phyloP scores from a whole-genome alignment of 108 stramenopile genomes.

The Nannochloropsis gaditana region DNA sequence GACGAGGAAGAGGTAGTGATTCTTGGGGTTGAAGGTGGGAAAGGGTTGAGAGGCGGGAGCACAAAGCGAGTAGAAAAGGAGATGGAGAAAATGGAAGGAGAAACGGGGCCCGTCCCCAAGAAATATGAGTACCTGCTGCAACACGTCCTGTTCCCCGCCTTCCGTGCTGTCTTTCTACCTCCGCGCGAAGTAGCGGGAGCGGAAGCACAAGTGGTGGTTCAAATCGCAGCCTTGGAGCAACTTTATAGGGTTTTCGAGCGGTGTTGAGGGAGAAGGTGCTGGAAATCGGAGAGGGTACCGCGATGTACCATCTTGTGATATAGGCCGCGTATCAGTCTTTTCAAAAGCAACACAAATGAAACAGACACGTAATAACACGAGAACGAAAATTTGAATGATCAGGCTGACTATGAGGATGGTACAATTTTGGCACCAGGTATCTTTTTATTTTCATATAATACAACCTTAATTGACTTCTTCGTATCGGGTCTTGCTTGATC shows the following conservation, averaged over 20 bases:
- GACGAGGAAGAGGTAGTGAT: not conserved
- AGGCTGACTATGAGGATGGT: too few relatives aligned
- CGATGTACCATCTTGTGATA: too few relatives aligned
- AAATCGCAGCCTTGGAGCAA: constrained; percentile 52
- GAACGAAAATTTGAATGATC: too few relatives aligned
- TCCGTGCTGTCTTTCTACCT: constrained; percentile 36
- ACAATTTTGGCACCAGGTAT: too few relatives aligned
- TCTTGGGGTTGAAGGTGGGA: not conserved
- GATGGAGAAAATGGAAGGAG: constrained; percentile 17
- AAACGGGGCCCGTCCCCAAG: constrained; percentile 13
- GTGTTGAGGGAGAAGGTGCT: constrained; percentile 32
- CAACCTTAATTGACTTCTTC: too few relatives aligned
- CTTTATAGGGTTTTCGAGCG: constrained; percentile 56
- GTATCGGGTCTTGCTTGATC: too few relatives aligned
- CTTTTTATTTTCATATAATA: too few relatives aligned
- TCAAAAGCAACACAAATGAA: too few relatives aligned
- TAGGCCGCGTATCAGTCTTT: too few relatives aligned
- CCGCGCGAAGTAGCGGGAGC: constrained; percentile 26
- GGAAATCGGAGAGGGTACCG: too few relatives aligned
- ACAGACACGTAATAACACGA: too few relatives aligned
- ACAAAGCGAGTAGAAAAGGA: not conserved
- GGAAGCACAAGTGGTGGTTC: constrained; percentile 30
- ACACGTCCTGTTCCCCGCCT: constrained; percentile 30
- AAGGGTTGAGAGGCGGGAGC: not conserved
- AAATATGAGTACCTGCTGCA: constrained; percentile 25